Conservation (phyloP, 805 yeast species). For the Candida ortonii region DNA sequence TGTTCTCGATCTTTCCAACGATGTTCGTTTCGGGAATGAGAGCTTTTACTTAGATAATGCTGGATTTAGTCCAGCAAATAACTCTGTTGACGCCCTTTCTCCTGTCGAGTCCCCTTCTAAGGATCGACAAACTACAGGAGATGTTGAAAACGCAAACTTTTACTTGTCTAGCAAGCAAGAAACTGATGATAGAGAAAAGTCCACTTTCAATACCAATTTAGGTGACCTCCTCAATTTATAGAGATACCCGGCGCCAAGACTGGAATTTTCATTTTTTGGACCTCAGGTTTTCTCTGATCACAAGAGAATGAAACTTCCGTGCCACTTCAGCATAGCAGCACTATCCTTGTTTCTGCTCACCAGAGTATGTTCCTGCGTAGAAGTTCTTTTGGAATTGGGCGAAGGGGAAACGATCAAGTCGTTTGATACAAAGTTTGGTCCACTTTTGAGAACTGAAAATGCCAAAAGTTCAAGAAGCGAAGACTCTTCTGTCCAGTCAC, state of each 20-base stretch:
- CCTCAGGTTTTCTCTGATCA: too few relatives aligned
- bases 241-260: too few relatives aligned
- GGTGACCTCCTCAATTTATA: conserved; percentile 14
- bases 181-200: conserved; percentile 2
- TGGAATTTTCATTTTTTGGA: too few relatives aligned
- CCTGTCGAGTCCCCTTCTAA: background rate
- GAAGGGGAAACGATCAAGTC: conserved; percentile 7
- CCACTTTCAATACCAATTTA: conserved; percentile 6
- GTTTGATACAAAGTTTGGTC: conserved; percentile 10
- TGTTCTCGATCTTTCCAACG: background rate
- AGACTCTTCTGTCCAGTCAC: background rate
- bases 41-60: conserved; percentile 1
- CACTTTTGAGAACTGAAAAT: conserved; percentile 7
- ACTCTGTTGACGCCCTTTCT: conserved; percentile 3
- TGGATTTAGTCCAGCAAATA: conserved; percentile 1
- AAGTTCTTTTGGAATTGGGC: conserved; percentile 14
- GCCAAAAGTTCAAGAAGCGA: too few relatives aligned
- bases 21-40: conserved; percentile 2
- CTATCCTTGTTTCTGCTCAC: background rate
- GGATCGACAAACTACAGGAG: background rate
- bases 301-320: too few relatives aligned
- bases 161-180: conserved; percentile 5
- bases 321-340: background rate
- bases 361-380: conserved; percentile 1
- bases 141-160: conserved; percentile 1